Base-by-base conservation (phyloP, 1,139 yeast species). In the Geotrichum australiense region DNA sequence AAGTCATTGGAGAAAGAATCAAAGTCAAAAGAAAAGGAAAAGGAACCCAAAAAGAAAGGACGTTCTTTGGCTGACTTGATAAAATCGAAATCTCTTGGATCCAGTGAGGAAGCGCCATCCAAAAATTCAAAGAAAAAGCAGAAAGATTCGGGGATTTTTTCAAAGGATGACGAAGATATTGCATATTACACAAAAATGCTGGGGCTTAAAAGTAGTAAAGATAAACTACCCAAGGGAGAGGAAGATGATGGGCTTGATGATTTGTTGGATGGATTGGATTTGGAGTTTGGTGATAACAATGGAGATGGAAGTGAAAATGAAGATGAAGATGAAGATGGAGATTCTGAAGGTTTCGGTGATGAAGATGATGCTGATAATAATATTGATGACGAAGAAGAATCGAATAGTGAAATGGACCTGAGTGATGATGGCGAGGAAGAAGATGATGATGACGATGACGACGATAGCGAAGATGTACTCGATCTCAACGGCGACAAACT, bases 121-220 rank as follows among this genome's bases (percentile, higher is more conserved):
- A 32, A 36, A 27, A 29, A 28, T 14, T 38, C 37, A 27, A 42
- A 42, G 28, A 42, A 42, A 30, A 33, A 43, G 4, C 34, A 43
- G 30, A 38, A 45, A 34, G 47, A 47, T 38, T 29, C 36, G 28
- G 39, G 38, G 19, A 31, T 29, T 27, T 43, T 47, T 27, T 24
- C 27, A 14, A 20, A 20, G 30, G 94, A 85, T 53, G 93, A 85
- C 45, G 78, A 76, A 40, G 95, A 89, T 36, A 78, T 86, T 63
- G 78, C 73, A 20, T 86, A 79, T 56, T 89, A 86, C 57, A 91
- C 96, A 3, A 82, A 81, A 49, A 80, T 82, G 53, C 68, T 89
- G 15, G 94, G 94, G 1, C 59, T 82, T 51, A 83, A 80, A 53
- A 65, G 71, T 15, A 74, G 76, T 42, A 59, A 70, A 23, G 48